Base-by-base conservation (phyloP, 2,329 filamentous ascomycete species). In the Metarhizium sp. region DNA sequence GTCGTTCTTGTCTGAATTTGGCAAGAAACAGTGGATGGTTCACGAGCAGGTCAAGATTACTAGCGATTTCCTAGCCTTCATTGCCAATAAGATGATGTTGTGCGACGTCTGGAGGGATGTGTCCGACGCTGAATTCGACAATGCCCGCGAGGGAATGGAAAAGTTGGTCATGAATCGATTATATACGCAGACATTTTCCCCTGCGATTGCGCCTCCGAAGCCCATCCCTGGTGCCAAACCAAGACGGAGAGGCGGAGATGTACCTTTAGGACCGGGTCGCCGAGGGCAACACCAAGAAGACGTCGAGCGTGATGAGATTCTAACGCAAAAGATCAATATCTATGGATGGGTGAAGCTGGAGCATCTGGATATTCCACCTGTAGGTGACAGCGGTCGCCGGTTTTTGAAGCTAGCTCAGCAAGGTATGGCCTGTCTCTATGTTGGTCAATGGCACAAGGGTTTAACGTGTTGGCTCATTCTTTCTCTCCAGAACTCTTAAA, bases 41-140 rank as follows among this genome's bases (percentile, higher is more conserved):
- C 94, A 99, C 68, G 94, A 99, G 73, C 94, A 99, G 70, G 94
- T 97, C 68, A 99, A 99, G 73, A 97, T 99, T 59, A 96, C 99
- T 58, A 85, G 90, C 61, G 95, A 99, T 69, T 99, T 99, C 63
- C 76, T 99, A 50, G 85, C 91, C 48, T 99, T 99, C 66, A 99
- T 99, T 60, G 88, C 89, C 54, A 96, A 96, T 73, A 97, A 97
- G 75, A 99, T 99, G 95, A 90, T 87, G 14, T 82, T 90, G 60
- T 99, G 94, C 66, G 94, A 99, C 59, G 90, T 99, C 3, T 99
- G 94, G 94, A 84, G 89, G 56, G 90, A 94, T 38, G 90, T 97
- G 0, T 95, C 92, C 0, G 94, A 99, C 69, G 90, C 90, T 42
- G 94, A 99, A 66, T 99, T 99, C 64, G 94, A 99, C 71, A 99